Conservation (phyloP, 2,329 filamentous ascomycete species). For the Clarireedia monteithiana region DNA sequence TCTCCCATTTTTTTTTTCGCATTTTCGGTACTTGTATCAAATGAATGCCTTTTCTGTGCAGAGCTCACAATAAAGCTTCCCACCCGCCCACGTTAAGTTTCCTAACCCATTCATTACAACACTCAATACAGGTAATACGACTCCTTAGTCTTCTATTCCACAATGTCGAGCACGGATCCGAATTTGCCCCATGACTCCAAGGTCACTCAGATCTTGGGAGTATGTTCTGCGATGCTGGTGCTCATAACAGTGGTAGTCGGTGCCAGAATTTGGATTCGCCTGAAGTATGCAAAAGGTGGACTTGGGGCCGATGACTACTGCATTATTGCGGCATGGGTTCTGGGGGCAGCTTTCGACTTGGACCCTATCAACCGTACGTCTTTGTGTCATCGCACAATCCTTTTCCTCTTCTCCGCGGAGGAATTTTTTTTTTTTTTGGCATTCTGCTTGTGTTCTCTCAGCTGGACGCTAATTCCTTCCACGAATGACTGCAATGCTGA, state of each 20-base stretch:
- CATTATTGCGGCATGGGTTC: constrained; percentile 4
- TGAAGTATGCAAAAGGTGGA: constrained; percentile 2
- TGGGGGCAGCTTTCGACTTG: constrained; percentile 1
- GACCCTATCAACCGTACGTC: constrained; percentile 4
- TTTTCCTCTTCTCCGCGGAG: neutral
- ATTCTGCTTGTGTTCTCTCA: neutral
- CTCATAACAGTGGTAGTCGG: neutral
- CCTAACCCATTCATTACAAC: neutral
- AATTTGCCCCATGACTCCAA: constrained; percentile 3
- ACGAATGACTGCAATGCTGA: neutral
- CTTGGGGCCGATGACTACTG: constrained; percentile 5
- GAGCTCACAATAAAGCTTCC: neutral
- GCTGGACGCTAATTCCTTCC: neutral
- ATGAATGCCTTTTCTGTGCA: neutral
- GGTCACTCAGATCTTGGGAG: neutral
- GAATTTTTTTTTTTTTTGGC: neutral
- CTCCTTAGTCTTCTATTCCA: neutral
- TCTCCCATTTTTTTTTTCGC: neutral
- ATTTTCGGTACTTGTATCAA: neutral
- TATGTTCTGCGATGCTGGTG: constrained; percentile 6
- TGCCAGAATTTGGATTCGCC: neutral
- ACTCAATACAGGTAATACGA: neutral
- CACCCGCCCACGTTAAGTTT: neutral
- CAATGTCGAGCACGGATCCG: neutral
- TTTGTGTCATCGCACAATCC: neutral